Evolutionary conservation across 805 yeast species (phyloP).

Genomic region (Myxozyma melibiosi): DNA sequence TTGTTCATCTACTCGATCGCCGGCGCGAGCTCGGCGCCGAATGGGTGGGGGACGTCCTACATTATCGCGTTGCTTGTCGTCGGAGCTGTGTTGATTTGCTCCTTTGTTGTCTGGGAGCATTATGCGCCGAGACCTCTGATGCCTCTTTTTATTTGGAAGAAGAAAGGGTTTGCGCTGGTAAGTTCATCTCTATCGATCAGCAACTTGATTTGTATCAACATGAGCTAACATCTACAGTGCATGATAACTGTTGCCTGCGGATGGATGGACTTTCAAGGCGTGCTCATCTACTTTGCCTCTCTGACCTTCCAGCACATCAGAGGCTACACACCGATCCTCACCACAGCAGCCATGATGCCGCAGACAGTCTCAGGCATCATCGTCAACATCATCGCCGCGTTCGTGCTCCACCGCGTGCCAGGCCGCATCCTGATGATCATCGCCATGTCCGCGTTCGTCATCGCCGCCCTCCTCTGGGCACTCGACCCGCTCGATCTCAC

Average conservation of each 20-base stretch:
- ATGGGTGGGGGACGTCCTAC: conserved; percentile 52
- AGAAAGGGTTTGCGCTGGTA: conserved; percentile 46
- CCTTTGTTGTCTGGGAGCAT: conserved; percentile 47
- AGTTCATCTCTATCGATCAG: background rate
- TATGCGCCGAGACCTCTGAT: conserved; percentile 48
- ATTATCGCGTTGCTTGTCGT: conserved; percentile 49
- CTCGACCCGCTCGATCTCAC: conserved; percentile 44
- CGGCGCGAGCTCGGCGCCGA: conserved; percentile 46
- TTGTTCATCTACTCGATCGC: conserved; percentile 51
- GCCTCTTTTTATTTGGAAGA: conserved; percentile 51
- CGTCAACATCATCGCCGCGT: conserved; percentile 51
- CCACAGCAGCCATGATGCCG: conserved; percentile 51
- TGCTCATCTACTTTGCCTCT: conserved; percentile 46
- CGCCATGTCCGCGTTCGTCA: conserved; percentile 45
- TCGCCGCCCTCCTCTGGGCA: conserved; percentile 49
- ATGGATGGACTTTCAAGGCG: conserved; percentile 51
- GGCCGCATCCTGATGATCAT: conserved; percentile 46
- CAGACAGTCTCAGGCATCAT: conserved; percentile 48
- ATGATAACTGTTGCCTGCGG: conserved; percentile 45
- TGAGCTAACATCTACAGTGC: conserved; percentile 20
- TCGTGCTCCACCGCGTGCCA: conserved; percentile 50
- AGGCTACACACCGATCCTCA: conserved; percentile 46
- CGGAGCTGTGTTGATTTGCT: conserved; percentile 44
- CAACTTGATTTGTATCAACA: background rate
- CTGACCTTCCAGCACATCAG: conserved; percentile 50